A percentile compares a stretch with the other conserved stretches of the same genome.
Evolutionary conservation across 768 basidiomycete species (phyloP).

Genomic region (Rhodotorula babjevae): DNA sequence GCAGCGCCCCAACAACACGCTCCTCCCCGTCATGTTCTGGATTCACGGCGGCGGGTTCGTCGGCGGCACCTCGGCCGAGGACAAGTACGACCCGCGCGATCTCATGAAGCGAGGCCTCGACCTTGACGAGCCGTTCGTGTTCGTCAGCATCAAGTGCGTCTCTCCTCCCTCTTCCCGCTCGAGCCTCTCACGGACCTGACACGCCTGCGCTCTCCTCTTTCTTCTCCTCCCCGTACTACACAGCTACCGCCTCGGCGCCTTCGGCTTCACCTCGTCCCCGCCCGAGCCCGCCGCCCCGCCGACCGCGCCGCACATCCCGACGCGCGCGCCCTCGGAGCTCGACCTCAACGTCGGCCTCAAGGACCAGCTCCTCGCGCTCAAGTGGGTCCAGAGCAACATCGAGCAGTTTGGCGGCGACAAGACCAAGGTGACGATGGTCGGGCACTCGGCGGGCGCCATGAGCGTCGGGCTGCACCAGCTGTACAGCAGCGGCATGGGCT

Average conservation of each 20-base stretch:
- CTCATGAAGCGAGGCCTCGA: conserved; percentile 23
- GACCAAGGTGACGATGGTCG: conserved; percentile 25
- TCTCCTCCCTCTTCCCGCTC: neutral
- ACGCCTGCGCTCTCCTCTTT: neutral
- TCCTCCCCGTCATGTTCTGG: conserved; percentile 36
- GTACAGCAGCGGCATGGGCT: conserved; percentile 8
- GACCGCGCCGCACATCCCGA: conserved; percentile 25
- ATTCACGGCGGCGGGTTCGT: conserved; percentile 42
- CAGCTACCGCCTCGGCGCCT: conserved; percentile 33
- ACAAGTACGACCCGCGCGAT: conserved; percentile 27
- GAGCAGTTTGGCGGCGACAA: conserved; percentile 49
- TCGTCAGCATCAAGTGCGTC: conserved; percentile 30
- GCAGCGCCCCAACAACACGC: conserved; percentile 12
- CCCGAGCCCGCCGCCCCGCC: conserved; percentile 20
- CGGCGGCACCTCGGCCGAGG: conserved; percentile 20
- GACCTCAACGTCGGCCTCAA: conserved; percentile 54
- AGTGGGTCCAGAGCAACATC: conserved; percentile 50
- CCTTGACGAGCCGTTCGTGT: conserved; percentile 24
- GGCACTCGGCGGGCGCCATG: conserved; percentile 33
- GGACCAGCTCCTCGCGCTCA: conserved; percentile 51
- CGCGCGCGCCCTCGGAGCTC: conserved; percentile 18
- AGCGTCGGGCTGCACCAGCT: conserved; percentile 34
- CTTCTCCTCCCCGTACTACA: neutral
- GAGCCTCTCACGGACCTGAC: neutral
- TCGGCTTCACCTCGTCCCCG: conserved; percentile 33